Evolutionary conservation across 2,329 filamentous ascomycete species (phyloP), one percentile per base, ranked within the genome.

Genomic region (Aureobasidium sp.): DNA sequence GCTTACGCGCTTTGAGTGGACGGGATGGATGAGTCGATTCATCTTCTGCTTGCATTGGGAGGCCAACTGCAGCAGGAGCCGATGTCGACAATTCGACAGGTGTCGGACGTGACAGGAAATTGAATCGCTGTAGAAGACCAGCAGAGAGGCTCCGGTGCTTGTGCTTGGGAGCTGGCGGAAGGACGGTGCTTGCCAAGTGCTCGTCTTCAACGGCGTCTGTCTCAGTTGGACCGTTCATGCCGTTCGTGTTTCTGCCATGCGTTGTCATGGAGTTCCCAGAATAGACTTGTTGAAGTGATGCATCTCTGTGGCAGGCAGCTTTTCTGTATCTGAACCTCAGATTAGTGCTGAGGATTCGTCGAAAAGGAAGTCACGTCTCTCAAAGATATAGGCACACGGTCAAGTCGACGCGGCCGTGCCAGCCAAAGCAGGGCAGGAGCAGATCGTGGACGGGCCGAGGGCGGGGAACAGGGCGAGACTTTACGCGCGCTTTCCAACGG

Each of bases 1-100:
- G 84, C 68, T 87, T 86, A 61, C 91, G 80, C 51, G 84, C 84
- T 72, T 80, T 79, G 61, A 72, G 82, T 63, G 81, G 78, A 62
- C 68, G 63, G 75, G 82, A 74, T 68, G 81, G 77, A 74, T 81
- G 72, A 74, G 79, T 70, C 75, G 79, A 69, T 77, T 71, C 70
- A 60, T 73, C 57, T 51, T 61, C 57, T 51, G 36, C 46, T 61
- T 61, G 57, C 57, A 61, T 61, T 61, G 57, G 36, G n/a, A 44
- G 37, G n/a, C 26, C 46, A 41, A 50, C 29, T n/a, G 44, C 56
- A 59, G 56, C 44, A 50, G 56, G 44, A 50, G 56, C 42, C 37
- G 56, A 59, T 10, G 56, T 39, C 42, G 56, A 59, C 42, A 46
- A 23, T 20, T 47, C 29, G 34, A 27, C 41, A 26, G 41, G 29